phyloP scores from a whole-genome alignment of 179 eudicot species.

The Patellifolia procumbens region DNA sequence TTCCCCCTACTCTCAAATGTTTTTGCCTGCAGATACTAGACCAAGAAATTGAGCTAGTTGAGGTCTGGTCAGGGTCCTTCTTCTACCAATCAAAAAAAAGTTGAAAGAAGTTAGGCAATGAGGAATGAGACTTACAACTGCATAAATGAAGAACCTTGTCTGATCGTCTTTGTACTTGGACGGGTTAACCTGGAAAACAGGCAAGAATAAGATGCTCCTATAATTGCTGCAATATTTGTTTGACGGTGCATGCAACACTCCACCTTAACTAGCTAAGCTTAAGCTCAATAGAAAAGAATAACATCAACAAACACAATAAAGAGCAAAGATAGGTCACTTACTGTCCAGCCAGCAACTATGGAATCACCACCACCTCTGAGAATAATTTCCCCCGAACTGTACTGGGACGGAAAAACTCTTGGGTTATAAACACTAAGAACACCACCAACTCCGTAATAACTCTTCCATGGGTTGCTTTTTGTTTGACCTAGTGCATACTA shows the following conservation, averaged over 20 bases:
- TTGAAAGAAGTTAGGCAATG: no score
- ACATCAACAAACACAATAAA: neutral
- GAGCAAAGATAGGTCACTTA: neutral
- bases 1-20: no score
- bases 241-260: neutral
- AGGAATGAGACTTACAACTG: slow-evolving; percentile 18
- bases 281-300: neutral
- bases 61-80: no score
- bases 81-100: no score
- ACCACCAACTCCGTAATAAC: slow-evolving; percentile 28
- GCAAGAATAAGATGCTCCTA: neutral
- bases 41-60: no score
- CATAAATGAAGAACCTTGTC: slow-evolving; percentile 24
- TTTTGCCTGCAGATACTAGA: no score
- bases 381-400: slow-evolving; percentile 32
- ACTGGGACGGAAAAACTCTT: slow-evolving; percentile 7
- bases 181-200: slow-evolving; percentile 28
- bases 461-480: slow-evolving; percentile 6
- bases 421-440: slow-evolving; percentile 27
- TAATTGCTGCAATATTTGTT: neutral
- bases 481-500: slow-evolving; percentile 26
- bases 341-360: slow-evolving; percentile 32
- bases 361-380: slow-evolving; percentile 23
- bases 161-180: slow-evolving; percentile 9
- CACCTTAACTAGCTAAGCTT: neutral